Percentiles rank a stretch among this genome's conserved stretches.
phyloP scores from a whole-genome alignment of 352 stramenopile species.

The Globisporangium perplexum region DNA sequence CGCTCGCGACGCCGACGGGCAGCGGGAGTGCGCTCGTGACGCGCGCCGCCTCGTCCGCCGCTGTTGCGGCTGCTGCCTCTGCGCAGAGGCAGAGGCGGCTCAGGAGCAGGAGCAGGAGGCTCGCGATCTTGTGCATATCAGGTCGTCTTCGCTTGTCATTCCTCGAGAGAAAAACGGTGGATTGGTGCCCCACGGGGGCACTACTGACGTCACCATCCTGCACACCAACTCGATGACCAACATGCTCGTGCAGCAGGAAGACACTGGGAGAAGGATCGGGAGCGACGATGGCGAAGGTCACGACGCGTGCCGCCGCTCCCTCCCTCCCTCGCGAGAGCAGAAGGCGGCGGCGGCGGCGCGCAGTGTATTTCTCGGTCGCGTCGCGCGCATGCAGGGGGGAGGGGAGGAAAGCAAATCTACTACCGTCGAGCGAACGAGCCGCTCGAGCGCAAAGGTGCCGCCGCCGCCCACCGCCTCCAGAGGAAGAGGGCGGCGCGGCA shows the following conservation, averaged over 20 bases:
- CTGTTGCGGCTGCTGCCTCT: background rate
- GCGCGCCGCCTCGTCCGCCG: background rate
- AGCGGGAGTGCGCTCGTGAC: background rate
- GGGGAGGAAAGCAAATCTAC: conserved; percentile 13
- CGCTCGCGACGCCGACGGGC: conserved; percentile 1
- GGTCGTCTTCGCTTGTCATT: too few relatives aligned
- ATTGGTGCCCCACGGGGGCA: too few relatives aligned
- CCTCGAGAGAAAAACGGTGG: too few relatives aligned
- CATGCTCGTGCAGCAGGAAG: too few relatives aligned
- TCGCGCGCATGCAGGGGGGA: conserved; percentile 1
- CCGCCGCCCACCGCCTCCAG: too few relatives aligned
- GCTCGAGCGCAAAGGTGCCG: too few relatives aligned
- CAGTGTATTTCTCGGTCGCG: conserved; percentile 5
- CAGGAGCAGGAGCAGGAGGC: background rate
- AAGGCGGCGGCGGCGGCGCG: background rate
- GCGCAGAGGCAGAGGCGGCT: too few relatives aligned
- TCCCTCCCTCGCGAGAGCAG: background rate
- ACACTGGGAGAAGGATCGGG: too few relatives aligned
- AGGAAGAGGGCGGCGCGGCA: too few relatives aligned
- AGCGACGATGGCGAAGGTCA: too few relatives aligned
- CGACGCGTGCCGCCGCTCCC: background rate
- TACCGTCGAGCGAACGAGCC: conserved; percentile 10
- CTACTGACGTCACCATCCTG: too few relatives aligned
- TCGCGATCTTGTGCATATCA: background rate
- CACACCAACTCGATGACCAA: too few relatives aligned